Conservation (phyloP, 106 monocot species). For the Dendrobium nobile region DNA sequence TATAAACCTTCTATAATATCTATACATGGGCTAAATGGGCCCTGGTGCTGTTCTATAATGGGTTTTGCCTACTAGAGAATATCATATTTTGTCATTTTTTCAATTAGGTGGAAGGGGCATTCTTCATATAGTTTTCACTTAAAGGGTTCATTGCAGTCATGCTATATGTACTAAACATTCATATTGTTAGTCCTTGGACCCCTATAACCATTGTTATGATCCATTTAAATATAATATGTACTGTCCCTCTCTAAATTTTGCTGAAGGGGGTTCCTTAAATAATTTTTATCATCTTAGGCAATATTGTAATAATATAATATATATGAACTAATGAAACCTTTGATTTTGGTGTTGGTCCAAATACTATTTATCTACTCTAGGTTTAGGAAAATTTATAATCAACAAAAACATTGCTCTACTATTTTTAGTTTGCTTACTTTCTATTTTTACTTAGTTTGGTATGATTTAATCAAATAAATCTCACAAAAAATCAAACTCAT, state of each 20-base stretch:
- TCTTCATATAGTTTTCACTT: not conserved
- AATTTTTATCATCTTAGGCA: not conserved
- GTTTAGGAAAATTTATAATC: too few species aligned
- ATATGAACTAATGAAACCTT: not conserved
- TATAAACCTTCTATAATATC: too few species aligned
- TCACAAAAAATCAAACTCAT: not conserved
- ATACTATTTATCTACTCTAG: too few species aligned
- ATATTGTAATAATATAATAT: not conserved
- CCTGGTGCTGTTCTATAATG: too few species aligned
- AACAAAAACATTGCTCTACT: not conserved
- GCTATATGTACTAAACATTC: not conserved
- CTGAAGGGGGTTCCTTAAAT: not conserved
- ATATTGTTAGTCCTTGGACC: not conserved
- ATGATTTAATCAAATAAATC: not conserved
- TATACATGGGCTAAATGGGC: too few species aligned
- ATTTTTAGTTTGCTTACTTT: not conserved
- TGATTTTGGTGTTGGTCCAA: not conserved
- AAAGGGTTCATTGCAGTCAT: not conserved
- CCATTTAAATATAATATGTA: not conserved
- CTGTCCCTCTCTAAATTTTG: not conserved
- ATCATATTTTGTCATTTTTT: too few species aligned
- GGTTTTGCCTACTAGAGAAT: too few species aligned
- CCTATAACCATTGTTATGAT: not conserved
- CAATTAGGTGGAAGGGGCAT: too few species aligned
- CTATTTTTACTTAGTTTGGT: not conserved